These are phyloP conservation scores for Jacaranda copaia DNA, from an alignment of 257 asterid genomes.

Conservation along the genomic window DNA sequence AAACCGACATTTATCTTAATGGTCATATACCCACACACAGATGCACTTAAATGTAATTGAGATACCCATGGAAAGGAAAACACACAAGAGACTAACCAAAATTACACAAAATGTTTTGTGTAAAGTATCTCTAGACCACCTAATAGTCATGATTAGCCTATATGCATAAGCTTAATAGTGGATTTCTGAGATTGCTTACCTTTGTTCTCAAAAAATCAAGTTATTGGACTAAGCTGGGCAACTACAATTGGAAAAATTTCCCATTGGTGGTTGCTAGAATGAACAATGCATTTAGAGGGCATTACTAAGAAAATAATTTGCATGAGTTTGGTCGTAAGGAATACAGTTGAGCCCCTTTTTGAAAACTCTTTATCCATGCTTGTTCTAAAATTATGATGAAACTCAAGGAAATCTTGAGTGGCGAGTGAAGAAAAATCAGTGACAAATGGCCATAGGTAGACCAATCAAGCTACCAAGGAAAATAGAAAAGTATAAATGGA, in stretches of 20 bases:
- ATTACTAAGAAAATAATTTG: neutral
- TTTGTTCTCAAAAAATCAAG: constrained; percentile 5
- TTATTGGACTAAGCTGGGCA: neutral
- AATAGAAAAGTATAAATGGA: no score
- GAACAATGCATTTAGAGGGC: neutral
- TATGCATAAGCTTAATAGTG: constrained; percentile 10
- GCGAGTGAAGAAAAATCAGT: no score
- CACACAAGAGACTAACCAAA: constrained; percentile 6
- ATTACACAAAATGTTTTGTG: neutral
- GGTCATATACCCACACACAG: neutral
- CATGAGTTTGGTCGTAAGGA: no score
- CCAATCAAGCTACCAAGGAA: no score
- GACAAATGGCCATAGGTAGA: no score
- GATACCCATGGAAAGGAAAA: no score
- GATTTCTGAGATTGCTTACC: neutral
- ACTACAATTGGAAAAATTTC: neutral
- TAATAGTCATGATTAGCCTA: neutral
- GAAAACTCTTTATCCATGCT: no score
- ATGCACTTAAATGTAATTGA: constrained; percentile 14
- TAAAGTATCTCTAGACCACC: neutral
- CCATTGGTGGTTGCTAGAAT: neutral
- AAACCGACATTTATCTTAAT: neutral
- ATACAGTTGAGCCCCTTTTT: neutral
- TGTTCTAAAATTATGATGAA: no score
- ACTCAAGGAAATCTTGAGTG: no score